Evolutionary conservation across 2,329 filamentous ascomycete species (phyloP).

Genomic region (Fusarium annulatum): DNA sequence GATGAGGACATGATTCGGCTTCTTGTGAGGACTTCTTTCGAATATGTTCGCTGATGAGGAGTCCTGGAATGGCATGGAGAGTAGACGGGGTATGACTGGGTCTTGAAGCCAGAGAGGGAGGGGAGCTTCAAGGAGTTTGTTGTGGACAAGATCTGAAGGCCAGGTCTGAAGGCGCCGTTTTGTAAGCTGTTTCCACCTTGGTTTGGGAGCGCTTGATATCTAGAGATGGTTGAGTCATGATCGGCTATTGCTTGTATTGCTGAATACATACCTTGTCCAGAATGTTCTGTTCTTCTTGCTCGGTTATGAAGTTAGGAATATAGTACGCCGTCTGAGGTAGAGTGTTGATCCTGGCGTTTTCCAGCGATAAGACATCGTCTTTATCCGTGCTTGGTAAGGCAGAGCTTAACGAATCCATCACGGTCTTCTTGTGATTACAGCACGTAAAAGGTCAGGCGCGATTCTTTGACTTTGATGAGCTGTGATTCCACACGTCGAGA

Average conservation of each 20-base stretch:
- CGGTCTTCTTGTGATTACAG: slow-evolving; percentile 1
- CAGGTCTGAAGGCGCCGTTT: slow-evolving; percentile 91
- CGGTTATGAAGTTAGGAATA: slow-evolving; percentile 84
- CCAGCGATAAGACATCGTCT: slow-evolving; percentile 53
- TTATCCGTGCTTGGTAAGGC: neutral
- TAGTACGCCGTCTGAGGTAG: slow-evolving; percentile 81
- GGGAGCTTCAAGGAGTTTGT: slow-evolving; percentile 79
- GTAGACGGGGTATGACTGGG: slow-evolving; percentile 73
- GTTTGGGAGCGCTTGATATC: slow-evolving; percentile 74
- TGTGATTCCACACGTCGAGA: slow-evolving; percentile 13
- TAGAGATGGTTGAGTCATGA: slow-evolving; percentile 42
- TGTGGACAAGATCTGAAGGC: slow-evolving; percentile 82
- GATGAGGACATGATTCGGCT: slow-evolving; percentile 90
- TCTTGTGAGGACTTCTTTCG: slow-evolving; percentile 74
- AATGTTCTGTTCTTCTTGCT: slow-evolving; percentile 77
- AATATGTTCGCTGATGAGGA: slow-evolving; percentile 59
- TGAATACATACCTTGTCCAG: slow-evolving; percentile 71
- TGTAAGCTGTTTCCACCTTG: slow-evolving; percentile 87
- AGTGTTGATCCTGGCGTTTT: slow-evolving; percentile 61
- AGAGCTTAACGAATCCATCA: slow-evolving; percentile 28
- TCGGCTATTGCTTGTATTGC: neutral
- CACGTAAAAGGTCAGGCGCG: neutral
- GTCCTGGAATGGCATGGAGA: slow-evolving; percentile 58
- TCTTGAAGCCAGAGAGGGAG: slow-evolving; percentile 80
- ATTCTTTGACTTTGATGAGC: slow-evolving; percentile 6